Evolutionary conservation across 1,139 yeast genomes (phyloP), one percentile per base, ranked within the genome.

Genomic region (Candida neerlandica): DNA sequence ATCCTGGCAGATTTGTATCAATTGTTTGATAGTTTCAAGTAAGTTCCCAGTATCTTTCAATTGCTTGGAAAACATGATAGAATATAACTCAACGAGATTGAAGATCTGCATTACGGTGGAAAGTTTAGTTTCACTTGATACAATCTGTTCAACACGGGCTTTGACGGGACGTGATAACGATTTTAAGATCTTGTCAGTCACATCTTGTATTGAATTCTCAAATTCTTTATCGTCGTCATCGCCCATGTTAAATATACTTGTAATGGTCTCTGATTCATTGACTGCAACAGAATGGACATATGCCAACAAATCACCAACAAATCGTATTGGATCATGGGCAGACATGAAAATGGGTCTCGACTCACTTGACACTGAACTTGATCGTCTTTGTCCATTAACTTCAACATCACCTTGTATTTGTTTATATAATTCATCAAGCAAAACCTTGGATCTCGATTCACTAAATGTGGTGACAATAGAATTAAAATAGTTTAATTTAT

Each of bases 221-320:
- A 67, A 62, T 39, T 61, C 64, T 6, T 46, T 51, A 27, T 48
- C 52, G 5, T 54, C 49, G 3, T 55, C 58, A 3, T 58, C 58
- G 4, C 60, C 63, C 7, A 63, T 48, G 7, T 65, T 60, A 52
- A 76, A 73, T 3, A 76, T 65, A 37, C 67, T 77, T 6, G 78
- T 77, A 14, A 94, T 77, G 34, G 86, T 77, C 62, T 95, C 99
- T 35, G 84, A 78, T 65, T 95, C 99, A 65, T 89, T 89, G 4
- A 91, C 96, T 33, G 92, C 85, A n/a, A 90, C 79, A 0, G 95
- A 82, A 62, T 95, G 98, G 12, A 92, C 78, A 71, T 89, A 89
- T 0, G 99, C 99, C 43, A 94, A 70, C 30, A 94, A 78, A 64
- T 91, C 98, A 26, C 98, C 96, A 16, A 89, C 77, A 58, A 85